These are phyloP conservation scores for Sphaerobolus stellatus DNA, from an alignment of 1,284 basidiomycete genomes.

Conservation along the genomic window DNA sequence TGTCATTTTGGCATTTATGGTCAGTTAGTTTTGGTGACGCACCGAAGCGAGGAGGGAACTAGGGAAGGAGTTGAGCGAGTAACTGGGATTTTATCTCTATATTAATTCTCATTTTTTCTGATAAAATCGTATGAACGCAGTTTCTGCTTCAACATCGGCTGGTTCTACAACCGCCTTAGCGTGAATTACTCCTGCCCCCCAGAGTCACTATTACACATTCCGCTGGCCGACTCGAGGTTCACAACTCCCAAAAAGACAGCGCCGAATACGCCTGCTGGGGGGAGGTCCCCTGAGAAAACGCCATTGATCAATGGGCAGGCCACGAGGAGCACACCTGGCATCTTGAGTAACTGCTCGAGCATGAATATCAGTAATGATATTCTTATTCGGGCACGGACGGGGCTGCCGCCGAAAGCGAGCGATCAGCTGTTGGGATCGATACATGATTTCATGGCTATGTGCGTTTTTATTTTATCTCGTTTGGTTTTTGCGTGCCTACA, in stretches of 20 bases:
- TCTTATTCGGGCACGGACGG: no score
- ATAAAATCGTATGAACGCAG: constrained; percentile 39
- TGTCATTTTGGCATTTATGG: constrained; percentile 85
- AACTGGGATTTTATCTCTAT: constrained; percentile 31
- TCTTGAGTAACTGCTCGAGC: no score
- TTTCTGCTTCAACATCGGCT: constrained; percentile 79
- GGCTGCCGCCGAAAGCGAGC: constrained; percentile 11
- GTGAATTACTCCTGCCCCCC: constrained; percentile 60
- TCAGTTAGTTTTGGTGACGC: constrained; percentile 94
- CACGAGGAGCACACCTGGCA: no score
- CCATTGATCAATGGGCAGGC: not conserved
- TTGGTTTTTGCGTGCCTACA: no score
- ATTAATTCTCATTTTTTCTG: not conserved
- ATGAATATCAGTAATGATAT: no score
- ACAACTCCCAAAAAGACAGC: constrained; percentile 17
- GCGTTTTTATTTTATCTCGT: constrained; percentile 23
- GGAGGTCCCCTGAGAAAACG: not conserved
- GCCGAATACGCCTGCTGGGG: constrained; percentile 10
- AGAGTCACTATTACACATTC: constrained; percentile 17
- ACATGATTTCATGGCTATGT: constrained; percentile 90
- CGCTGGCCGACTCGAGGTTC: no score
- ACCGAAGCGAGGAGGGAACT: constrained; percentile 89
- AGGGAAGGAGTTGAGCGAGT: constrained; percentile 84
- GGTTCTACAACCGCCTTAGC: constrained; percentile 81
- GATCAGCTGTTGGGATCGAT: constrained; percentile 60